Base-by-base conservation (phyloP, 169 alveolate species). In the Plasmodium berghei region DNA sequence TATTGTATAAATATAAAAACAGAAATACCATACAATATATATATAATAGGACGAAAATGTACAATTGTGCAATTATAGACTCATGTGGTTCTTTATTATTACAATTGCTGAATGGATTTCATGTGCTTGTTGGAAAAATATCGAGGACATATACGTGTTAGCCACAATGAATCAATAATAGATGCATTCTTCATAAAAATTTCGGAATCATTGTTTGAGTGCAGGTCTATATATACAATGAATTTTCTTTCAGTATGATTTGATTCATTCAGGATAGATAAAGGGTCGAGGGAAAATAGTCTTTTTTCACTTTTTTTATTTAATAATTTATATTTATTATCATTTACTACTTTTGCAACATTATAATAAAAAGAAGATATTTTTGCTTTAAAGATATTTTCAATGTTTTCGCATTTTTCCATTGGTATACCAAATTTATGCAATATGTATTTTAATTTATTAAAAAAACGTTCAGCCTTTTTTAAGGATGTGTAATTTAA, bases 191-290 rank as follows among this genome's bases (percentile, higher is more conserved):
- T 80, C 69, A 80, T 58, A 69, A 66, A 54, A 80, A 80, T 67
- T 55, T 26, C 55, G 20, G 90, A 80, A 18, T 55, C 71, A 67
- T 80, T 80, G 69, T 80, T 80, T 24, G 83, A 67, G 69, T 80
- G 66, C 14, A 83, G 85, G 26, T 80, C 90, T n/a, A 63, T 80
- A 64, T 80, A 80, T 34, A 80, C 90, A 72, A 80, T 80, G 55
- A 80, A 80, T 72, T 80, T 80, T 72, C 90, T 80, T 26, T 59
- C 69, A 3, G 18, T 34, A 26, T 49, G 58, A 40, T 80, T 71
- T 40, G 72, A 42, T 46, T 80, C 90, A 48, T 80, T 64, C 61
- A 80, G 45, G 20, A 80, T 48, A 48, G 90, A 80, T 59, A 80
- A 26, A 45, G 74, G 83, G 52, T 80, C 85, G 10, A 80, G 71